Conservation (phyloP, 371 early-diverging fungal species). For the Smittium mucronatum region DNA sequence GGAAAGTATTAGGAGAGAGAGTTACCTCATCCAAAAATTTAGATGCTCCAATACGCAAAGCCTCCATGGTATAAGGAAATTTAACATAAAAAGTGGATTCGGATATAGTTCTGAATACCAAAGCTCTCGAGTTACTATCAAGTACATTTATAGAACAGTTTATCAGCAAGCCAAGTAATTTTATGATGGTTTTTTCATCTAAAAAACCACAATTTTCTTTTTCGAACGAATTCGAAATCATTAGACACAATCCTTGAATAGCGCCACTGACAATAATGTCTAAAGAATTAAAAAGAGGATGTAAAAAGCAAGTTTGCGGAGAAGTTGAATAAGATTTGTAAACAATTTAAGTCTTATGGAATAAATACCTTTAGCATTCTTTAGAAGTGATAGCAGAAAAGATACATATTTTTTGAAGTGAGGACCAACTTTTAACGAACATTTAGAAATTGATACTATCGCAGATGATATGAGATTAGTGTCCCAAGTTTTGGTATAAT, state of each 20-base stretch:
- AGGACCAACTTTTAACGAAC: constrained; percentile 18
- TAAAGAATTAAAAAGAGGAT: too few species aligned
- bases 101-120: neutral
- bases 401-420: constrained; percentile 20
- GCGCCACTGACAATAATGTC: neutral
- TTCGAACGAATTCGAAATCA: constrained; percentile 18
- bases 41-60: constrained; percentile 61
- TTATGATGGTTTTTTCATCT: neutral
- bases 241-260: neutral
- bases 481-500: constrained; percentile 20
- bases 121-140: neutral
- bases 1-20: too few species aligned
- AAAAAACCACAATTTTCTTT: neutral
- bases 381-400: constrained; percentile 17
- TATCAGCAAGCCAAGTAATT: neutral
- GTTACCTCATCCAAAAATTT: constrained; percentile 48
- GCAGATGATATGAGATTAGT: constrained; percentile 19
- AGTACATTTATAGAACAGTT: neutral
- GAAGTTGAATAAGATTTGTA: too few species aligned
- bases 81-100: neutral
- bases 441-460: constrained; percentile 18
- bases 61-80: constrained; percentile 57
- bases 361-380: constrained; percentile 17
- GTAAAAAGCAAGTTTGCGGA: too few species aligned
- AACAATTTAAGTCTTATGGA: too few species aligned